Base-by-base conservation (phyloP, 23 red algal genomes). In the Gracilariopsis chorda region DNA sequence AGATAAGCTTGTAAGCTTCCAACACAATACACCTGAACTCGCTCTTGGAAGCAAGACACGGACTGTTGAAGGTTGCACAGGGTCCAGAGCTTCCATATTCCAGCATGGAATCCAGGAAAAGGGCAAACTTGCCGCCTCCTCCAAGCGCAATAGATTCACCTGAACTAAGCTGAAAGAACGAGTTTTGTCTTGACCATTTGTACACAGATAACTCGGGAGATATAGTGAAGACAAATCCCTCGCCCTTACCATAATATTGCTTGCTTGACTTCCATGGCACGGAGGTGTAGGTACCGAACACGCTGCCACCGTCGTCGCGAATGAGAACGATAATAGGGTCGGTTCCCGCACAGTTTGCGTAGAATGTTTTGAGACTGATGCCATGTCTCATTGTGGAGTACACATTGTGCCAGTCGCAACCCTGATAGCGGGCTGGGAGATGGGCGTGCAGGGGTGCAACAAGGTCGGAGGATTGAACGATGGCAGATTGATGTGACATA, bases 331-430 rank as follows among this genome's bases (percentile, higher is more conserved):
- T 35, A 10, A 89, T 84, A 7, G 94, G 94, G 20, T 86, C 88
- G 28, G 13, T 60, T 40, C 65, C 87, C 0, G 72, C 43, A 46
- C 82, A 82, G 49, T 89, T 88, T 13, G 80, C 46, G 35, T 91
- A 95, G 67, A 95, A 86, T 19, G 84, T 95, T 40, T 88, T 40
- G 70, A 95, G 60, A 62, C 83, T 89, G 20, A 95, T 62, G 61
- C 94, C 94, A 34, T 95, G 78, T 65, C 77, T 51, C 77, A 80
- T 82, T 37, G 94, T 95, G 1, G 94, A 95, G 76, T 95, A 95
- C 1, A 90, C 58, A 47, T 84, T 70, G 71, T 82, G 87, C 85
- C 80, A 87, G 67, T 88, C 73, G 23, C 83, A 95, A 3, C 46
- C 41, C 7, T 68, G 49, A 62, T 77, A 95, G 16, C 94, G 45